Evolutionary conservation across 2,329 filamentous ascomycete species (phyloP).

Genomic region (Lasiodiplodia hormozganensis): DNA sequence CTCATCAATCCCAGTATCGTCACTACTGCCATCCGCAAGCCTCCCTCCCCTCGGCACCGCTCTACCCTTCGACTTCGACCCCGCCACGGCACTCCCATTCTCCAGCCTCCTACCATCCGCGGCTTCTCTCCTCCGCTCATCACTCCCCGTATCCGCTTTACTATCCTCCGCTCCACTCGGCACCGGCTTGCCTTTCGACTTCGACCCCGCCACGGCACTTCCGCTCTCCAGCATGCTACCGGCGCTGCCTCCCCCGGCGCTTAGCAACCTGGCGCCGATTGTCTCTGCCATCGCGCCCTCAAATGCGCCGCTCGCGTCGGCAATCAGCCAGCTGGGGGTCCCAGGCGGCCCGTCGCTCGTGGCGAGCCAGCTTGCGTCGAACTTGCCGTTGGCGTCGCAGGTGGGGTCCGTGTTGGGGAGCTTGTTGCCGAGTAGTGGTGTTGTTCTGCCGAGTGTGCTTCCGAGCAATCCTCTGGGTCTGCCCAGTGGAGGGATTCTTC

Average conservation of each 20-base stretch:
- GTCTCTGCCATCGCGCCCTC: background rate
- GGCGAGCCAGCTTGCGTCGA: background rate
- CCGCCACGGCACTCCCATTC: too few species aligned
- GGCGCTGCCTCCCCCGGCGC: background rate
- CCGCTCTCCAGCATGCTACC: background rate
- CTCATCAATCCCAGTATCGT: too few species aligned
- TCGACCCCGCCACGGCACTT: background rate
- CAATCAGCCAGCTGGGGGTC: background rate
- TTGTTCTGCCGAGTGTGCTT: background rate
- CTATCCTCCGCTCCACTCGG: too few species aligned
- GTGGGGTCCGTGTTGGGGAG: background rate
- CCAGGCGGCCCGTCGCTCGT: background rate
- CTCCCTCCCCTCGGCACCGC: too few species aligned
- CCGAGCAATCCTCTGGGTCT: background rate
- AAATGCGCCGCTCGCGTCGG: conserved; percentile 2
- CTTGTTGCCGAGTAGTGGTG: background rate
- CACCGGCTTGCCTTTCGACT: too few species aligned
- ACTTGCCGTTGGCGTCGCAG: background rate
- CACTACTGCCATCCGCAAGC: too few species aligned
- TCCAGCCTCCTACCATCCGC: too few species aligned
- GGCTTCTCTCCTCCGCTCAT: too few species aligned
- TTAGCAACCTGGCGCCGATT: background rate
- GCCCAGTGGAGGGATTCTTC: background rate
- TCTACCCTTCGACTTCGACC: too few species aligned
- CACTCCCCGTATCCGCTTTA: too few species aligned